These are phyloP conservation scores for Pontederia paniculata DNA, from an alignment of 176 grass and related monocot genomes.

Conservation along the genomic window DNA sequence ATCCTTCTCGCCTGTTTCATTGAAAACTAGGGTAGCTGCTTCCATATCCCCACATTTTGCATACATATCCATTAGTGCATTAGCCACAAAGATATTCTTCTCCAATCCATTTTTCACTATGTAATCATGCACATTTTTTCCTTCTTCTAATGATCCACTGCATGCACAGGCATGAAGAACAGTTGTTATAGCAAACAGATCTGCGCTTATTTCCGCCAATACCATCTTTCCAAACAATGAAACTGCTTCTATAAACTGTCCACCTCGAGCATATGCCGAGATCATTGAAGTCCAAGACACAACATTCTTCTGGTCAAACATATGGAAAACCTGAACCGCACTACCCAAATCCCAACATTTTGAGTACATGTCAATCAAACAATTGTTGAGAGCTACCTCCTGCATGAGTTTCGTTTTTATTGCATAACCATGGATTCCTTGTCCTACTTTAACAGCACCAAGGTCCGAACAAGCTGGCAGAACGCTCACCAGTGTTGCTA, in stretches of 20 bases:
- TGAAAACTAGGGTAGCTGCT: slow-evolving; percentile 46
- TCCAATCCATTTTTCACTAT: slow-evolving; percentile 46
- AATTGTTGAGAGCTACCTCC: slow-evolving; percentile 41
- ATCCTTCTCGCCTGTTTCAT: slow-evolving; percentile 40
- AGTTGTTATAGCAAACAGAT: slow-evolving; percentile 49
- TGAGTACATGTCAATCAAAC: slow-evolving; percentile 77
- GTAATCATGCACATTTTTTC: slow-evolving; percentile 52
- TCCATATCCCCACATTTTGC: slow-evolving; percentile 56
- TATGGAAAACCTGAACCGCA: slow-evolving; percentile 56
- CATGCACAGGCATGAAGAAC: slow-evolving; percentile 66
- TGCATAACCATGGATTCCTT: slow-evolving; percentile 46
- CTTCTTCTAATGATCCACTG: slow-evolving; percentile 41
- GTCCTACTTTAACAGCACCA: slow-evolving; percentile 35
- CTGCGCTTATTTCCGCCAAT: slow-evolving; percentile 32
- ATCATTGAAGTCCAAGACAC: slow-evolving; percentile 81
- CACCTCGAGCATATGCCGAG: slow-evolving; percentile 41
- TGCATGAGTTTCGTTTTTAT: slow-evolving; percentile 43
- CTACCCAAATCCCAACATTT: slow-evolving; percentile 57
- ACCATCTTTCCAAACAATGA: slow-evolving; percentile 53
- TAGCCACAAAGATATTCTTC: slow-evolving; percentile 34
- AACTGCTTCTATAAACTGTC: slow-evolving; percentile 49
- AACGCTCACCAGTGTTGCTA: slow-evolving; percentile 46
- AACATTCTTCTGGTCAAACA: slow-evolving; percentile 45
- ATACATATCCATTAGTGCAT: slow-evolving; percentile 82
- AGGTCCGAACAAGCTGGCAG: slow-evolving; percentile 46